These are phyloP conservation scores for Hordeum pubiflorum DNA, from an alignment of 202 grass and related monocot genomes.

Conservation along the genomic window DNA sequence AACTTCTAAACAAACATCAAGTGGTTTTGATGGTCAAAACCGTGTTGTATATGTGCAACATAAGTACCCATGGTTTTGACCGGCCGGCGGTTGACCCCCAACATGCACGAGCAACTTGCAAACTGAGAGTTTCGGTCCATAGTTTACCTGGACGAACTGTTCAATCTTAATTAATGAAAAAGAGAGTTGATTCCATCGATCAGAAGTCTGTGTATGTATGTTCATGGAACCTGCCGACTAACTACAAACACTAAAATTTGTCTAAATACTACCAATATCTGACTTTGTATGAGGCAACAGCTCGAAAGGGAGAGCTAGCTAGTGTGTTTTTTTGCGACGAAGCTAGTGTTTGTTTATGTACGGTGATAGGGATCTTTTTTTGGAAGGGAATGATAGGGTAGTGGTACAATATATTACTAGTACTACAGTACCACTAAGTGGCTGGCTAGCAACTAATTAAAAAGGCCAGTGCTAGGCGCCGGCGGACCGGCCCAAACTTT, in stretches of 20 bases:
- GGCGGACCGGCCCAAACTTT: no score
- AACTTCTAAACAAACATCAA: not conserved
- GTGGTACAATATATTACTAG: not conserved
- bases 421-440: not conserved
- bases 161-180: not conserved
- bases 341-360: slow-evolving; percentile 1
- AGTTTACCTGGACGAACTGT: not conserved
- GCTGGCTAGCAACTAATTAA: not conserved
- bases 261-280: not conserved
- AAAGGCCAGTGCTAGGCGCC: no score
- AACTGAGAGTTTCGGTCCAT: not conserved
- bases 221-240: not conserved
- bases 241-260: not conserved
- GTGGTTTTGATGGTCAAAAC: slow-evolving; percentile 1
- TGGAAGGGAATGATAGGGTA: not conserved
- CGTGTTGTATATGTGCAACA: not conserved
- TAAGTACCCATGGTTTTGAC: not conserved
- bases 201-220: not conserved
- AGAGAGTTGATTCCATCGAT: not conserved
- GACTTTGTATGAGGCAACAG: not conserved
- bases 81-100: not conserved
- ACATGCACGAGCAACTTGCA: not conserved
- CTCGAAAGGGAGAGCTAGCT: not conserved
- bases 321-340: no score
- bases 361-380: not conserved